Evolutionary conservation across 768 basidiomycete species (phyloP).

Genomic region (Cyathus striatus): DNA sequence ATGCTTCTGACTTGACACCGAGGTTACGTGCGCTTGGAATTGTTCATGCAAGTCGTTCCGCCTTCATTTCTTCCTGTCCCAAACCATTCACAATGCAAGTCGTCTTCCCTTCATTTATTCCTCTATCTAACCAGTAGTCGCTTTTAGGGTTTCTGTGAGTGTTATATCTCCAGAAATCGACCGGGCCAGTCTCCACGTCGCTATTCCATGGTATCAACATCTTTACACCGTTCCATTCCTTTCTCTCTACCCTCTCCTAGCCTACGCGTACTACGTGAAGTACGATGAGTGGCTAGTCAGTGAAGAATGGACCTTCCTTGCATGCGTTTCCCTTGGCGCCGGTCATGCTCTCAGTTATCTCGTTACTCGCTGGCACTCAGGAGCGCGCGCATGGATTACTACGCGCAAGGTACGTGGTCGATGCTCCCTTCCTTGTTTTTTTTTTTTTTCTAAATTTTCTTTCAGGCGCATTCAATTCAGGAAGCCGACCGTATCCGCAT

Average conservation of each 20-base stretch:
- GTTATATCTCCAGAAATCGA: constrained; percentile 67
- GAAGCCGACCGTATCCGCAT: constrained; percentile 81
- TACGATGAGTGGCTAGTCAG: constrained; percentile 90
- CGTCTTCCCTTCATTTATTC: background rate
- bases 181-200: constrained; percentile 58
- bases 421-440: background rate
- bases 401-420: constrained; percentile 56
- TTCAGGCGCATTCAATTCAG: constrained; percentile 57
- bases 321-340: constrained; percentile 77
- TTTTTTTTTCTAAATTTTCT: background rate
- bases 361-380: constrained; percentile 84
- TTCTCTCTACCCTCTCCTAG: constrained; percentile 75
- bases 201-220: constrained; percentile 65
- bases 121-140: constrained; percentile 5
- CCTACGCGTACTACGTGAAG: constrained; percentile 87
- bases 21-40: no score
- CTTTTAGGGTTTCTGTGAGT: constrained; percentile 38
- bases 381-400: constrained; percentile 74
- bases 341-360: constrained; percentile 92
- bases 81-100: constrained; percentile 8
- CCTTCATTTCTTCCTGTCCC: constrained; percentile 2
- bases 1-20: no score
- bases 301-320: constrained; percentile 98
- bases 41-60: no score
- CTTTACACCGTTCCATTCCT: constrained; percentile 76